These are phyloP conservation scores for Zelonia costaricensis DNA, from an alignment of 208 protist genomes.

Conservation along the genomic window DNA sequence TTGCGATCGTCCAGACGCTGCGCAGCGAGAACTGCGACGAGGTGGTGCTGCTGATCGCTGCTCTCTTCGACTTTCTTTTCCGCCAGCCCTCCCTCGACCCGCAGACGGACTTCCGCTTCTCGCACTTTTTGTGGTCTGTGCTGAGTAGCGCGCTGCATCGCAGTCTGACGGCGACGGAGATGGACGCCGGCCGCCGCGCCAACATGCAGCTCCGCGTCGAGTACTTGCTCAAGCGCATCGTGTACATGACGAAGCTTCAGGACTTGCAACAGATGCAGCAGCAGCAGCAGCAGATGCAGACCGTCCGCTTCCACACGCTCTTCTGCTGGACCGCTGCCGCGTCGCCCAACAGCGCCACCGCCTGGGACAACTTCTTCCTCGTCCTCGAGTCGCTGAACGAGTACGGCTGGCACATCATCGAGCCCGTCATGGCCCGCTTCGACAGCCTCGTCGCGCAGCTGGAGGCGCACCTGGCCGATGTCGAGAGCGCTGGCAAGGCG, in stretches of 20 bases:
- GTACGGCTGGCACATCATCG: slow-evolving; percentile 85
- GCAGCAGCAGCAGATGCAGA: not conserved
- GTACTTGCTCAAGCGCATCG: slow-evolving; percentile 87
- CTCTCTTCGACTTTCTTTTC: slow-evolving; percentile 89
- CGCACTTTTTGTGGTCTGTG: slow-evolving; percentile 61
- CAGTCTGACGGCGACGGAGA: slow-evolving; percentile 36
- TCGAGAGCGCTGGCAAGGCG: not conserved
- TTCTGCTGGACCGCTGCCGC: slow-evolving; percentile 8
- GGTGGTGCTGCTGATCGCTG: slow-evolving; percentile 69
- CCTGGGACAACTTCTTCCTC: slow-evolving; percentile 81
- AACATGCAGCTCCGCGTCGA: slow-evolving; percentile 74
- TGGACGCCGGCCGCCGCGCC: slow-evolving; percentile 60
- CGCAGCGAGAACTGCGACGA: slow-evolving; percentile 40
- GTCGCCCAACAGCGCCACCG: slow-evolving; percentile 7
- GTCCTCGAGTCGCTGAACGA: slow-evolving; percentile 83
- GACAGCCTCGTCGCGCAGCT: slow-evolving; percentile 58
- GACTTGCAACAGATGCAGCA: slow-evolving; percentile 30
- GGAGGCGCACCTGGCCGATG: slow-evolving; percentile 11
- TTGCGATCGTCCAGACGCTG: not conserved
- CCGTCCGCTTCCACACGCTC: slow-evolving; percentile 12
- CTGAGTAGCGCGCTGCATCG: slow-evolving; percentile 48
- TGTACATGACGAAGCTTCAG: slow-evolving; percentile 57
- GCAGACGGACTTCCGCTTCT: slow-evolving; percentile 63
- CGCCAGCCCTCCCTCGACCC: slow-evolving; percentile 26
- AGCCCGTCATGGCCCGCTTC: slow-evolving; percentile 67